Conservation (phyloP, 306 rosid genomes). For the Calophaca sinica region DNA sequence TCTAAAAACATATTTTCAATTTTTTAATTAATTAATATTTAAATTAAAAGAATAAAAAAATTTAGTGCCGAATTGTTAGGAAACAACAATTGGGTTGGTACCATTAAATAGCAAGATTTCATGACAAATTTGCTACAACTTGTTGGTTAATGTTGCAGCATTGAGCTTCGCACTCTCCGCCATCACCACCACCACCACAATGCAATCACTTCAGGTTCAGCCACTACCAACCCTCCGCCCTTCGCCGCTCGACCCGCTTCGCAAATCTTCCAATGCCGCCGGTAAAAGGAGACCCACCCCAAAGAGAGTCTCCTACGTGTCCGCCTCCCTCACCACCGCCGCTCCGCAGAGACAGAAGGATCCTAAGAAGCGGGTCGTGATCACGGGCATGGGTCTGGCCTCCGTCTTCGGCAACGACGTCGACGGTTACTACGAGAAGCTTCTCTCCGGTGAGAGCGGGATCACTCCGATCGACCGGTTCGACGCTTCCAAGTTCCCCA, state of each 20-base stretch:
- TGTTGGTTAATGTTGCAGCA: background rate
- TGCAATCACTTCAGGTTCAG: constrained; percentile 64
- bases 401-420: constrained; percentile 91
- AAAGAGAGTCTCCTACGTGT: constrained; percentile 44
- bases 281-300: background rate
- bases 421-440: constrained; percentile 79
- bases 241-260: constrained; percentile 65
- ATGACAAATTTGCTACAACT: background rate
- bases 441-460: constrained; percentile 91
- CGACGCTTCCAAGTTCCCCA: constrained; percentile 94
- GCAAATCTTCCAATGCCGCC: constrained; percentile 44
- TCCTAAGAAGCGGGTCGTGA: constrained; percentile 94
- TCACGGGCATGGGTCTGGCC: constrained; percentile 89
- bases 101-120: background rate
- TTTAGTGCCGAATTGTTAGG: background rate
- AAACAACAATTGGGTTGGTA: background rate
- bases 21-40: too few relatives aligned
- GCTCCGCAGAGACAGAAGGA: constrained; percentile 86
- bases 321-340: constrained; percentile 61
- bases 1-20: too few relatives aligned
- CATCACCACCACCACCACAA: constrained; percentile 30
- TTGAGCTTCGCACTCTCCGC: constrained; percentile 23
- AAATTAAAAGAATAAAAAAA: background rate
- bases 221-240: constrained; percentile 57
- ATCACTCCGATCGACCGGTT: constrained; percentile 76